phyloP scores from a whole-genome alignment of 768 basidiomycete genomes.

The Dendrothele bispora region DNA sequence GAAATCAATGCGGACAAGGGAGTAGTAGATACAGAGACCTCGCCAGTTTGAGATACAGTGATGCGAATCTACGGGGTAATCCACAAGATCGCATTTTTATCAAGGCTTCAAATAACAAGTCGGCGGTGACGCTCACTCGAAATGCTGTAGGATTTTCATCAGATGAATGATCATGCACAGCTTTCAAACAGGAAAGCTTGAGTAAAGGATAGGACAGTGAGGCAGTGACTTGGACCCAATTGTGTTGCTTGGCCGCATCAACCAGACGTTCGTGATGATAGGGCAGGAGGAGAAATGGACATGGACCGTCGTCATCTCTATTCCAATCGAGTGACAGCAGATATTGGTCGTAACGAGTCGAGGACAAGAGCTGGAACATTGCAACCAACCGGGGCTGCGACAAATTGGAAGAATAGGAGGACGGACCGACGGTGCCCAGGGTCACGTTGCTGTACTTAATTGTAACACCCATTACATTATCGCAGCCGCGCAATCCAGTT shows the following conservation, averaged over 20 bases:
- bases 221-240: constrained; percentile 41
- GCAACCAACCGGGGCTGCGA: no score
- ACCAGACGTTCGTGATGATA: constrained; percentile 63
- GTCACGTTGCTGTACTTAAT: no score
- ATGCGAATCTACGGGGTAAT: constrained; percentile 49
- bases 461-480: no score
- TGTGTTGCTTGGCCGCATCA: constrained; percentile 48
- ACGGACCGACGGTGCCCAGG: no score
- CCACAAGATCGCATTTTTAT: constrained; percentile 1
- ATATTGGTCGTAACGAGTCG: constrained; percentile 58
- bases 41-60: constrained; percentile 39
- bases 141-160: constrained; percentile 23
- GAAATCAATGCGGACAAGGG: constrained; percentile 28
- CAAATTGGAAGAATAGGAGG: no score
- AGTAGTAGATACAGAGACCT: constrained; percentile 32
- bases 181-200: constrained; percentile 43
- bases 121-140: constrained; percentile 28
- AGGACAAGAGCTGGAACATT: constrained; percentile 40
- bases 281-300: constrained; percentile 59
- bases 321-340: constrained; percentile 57
- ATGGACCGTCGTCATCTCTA: constrained; percentile 48
- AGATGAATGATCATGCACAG: constrained; percentile 31
- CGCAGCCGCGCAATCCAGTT: no score
- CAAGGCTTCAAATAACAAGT: background rate
- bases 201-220: constrained; percentile 40